Base-by-base conservation (phyloP, 768 basidiomycete genomes). In the Rhodotorula taiwanensis region DNA sequence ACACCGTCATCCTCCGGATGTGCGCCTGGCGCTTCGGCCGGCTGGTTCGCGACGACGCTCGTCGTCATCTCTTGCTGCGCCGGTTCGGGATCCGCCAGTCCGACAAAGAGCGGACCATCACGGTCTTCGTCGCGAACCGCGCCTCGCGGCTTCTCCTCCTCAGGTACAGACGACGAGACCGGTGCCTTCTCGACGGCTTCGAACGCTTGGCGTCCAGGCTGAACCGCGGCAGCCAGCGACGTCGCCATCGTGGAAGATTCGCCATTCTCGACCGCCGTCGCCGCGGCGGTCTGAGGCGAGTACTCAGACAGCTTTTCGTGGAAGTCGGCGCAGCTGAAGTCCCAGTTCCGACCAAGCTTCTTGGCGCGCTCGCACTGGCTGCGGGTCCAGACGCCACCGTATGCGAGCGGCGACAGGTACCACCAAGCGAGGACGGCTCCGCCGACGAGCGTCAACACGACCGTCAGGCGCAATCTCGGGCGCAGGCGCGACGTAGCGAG, bases 321-420 rank as follows among this genome's bases (percentile, higher is more conserved):
- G 43, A 69, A 69, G 39, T 69, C 67, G 20, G 43, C 59, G 33
- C 93, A 99, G 33, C 84, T 82, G 75, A 98, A 97, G 76, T 99
- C 95, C 95, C 95, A 99, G 8, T 86, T 87, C 78, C 85, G 89
- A 44, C 94, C 70, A 89, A 90, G 93, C 73, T 84, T 85, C 28
- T 66, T 61, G 1, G 89, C 84, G 44, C 78, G 81, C 55, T 80
- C 74, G 71, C 95, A 98, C 65, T 88, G 80, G 13, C 72, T 73
- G 77, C 81, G 88, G 39, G 94, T 97, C 95, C 94, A 98, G 0
- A 82, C 79, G 25, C 77, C 82, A 0, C 89, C 95, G 74, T 99
- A 98, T 0, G 82, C 79, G 49, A 98, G 74, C 3, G 94, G 87
- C 69, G 85, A 87, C 72, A 91, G 86, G 72, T 85, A 81, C 83